Percentiles rank a stretch among this genome's conserved stretches.
Evolutionary conservation across 768 basidiomycete species (phyloP).

Genomic region (Gyrodon lividus): DNA sequence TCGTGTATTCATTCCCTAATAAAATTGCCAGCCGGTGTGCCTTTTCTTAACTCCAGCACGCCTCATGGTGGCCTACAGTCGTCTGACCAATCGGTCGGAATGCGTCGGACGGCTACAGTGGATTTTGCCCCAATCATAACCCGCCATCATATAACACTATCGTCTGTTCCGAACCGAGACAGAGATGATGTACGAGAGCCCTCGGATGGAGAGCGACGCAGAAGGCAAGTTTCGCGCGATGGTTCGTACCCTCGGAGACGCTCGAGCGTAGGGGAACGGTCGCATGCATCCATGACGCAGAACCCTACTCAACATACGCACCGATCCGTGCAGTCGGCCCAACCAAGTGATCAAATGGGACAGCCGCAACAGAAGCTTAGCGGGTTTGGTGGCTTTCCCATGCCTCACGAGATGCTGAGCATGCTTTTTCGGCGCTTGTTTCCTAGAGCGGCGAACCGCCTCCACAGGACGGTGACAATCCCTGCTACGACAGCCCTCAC

Average conservation of each 20-base stretch:
- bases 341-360: constrained; percentile 16
- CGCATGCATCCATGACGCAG: constrained; percentile 16
- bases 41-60: constrained; percentile 1
- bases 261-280: constrained; percentile 10
- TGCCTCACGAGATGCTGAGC: constrained; percentile 57
- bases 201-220: constrained; percentile 5
- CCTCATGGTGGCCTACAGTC: constrained; percentile 3
- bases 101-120: constrained; percentile 46
- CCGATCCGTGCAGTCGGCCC: constrained; percentile 9
- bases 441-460: constrained; percentile 54
- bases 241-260: constrained; percentile 15
- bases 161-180: constrained; percentile 27
- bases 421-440: constrained; percentile 55
- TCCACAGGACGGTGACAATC: constrained; percentile 74
- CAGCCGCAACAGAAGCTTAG: constrained; percentile 35
- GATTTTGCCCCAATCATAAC: constrained; percentile 48
- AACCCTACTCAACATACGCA: constrained; percentile 15
- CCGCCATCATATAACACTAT: constrained; percentile 24
- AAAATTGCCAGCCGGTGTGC: constrained; percentile 9
- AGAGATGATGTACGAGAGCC: constrained; percentile 11
- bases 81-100: constrained; percentile 12
- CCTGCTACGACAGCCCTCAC: constrained; percentile 63
- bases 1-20: not conserved
- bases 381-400: constrained; percentile 74
- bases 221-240: constrained; percentile 8